A percentile compares a stretch with the other conserved stretches of the same genome.
These are phyloP conservation scores for Millerozyma miso DNA, from an alignment of 805 yeast species.

Conservation along the genomic window DNA sequence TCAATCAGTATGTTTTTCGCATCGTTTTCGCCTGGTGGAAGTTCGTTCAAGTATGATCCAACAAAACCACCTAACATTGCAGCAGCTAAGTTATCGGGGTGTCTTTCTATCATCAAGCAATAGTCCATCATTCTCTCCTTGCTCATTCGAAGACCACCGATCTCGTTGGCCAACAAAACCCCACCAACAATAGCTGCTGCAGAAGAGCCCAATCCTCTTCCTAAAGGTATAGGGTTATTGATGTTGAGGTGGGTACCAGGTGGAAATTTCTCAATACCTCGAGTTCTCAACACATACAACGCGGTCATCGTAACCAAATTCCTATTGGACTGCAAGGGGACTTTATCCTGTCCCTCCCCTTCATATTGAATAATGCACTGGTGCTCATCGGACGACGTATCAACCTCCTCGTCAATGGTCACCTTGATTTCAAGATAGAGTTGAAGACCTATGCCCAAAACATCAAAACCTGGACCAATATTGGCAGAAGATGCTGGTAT, in stretches of 20 bases:
- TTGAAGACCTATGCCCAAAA: slow-evolving; percentile 84
- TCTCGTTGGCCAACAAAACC: slow-evolving; percentile 80
- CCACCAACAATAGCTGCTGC: slow-evolving; percentile 99
- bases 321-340: slow-evolving; percentile 72
- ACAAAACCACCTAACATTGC: slow-evolving; percentile 99
- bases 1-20: slow-evolving; percentile 81
- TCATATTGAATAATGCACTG: slow-evolving; percentile 69
- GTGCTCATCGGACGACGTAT: slow-evolving; percentile 55
- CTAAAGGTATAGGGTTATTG: slow-evolving; percentile 88
- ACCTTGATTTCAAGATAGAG: slow-evolving; percentile 70
- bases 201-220: slow-evolving; percentile 95
- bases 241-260: slow-evolving; percentile 77
- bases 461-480: slow-evolving; percentile 98
- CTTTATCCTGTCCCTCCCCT: slow-evolving; percentile 76
- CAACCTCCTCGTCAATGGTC: slow-evolving; percentile 47
- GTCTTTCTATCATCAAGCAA: slow-evolving; percentile 95
- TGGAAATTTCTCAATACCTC: slow-evolving; percentile 73
- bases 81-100: slow-evolving; percentile 97
- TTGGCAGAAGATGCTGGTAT: slow-evolving; percentile 97
- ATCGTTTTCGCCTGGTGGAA: slow-evolving; percentile 64
- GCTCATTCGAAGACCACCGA: slow-evolving; percentile 67
- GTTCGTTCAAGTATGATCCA: slow-evolving; percentile 85
- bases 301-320: slow-evolving; percentile 93
- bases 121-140: slow-evolving; percentile 83
- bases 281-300: slow-evolving; percentile 82